Percentiles rank a stretch among this genome's conserved stretches.
Evolutionary conservation across 148 eudicot genomes (phyloP).

Genomic region (Rhododendron simsii): DNA sequence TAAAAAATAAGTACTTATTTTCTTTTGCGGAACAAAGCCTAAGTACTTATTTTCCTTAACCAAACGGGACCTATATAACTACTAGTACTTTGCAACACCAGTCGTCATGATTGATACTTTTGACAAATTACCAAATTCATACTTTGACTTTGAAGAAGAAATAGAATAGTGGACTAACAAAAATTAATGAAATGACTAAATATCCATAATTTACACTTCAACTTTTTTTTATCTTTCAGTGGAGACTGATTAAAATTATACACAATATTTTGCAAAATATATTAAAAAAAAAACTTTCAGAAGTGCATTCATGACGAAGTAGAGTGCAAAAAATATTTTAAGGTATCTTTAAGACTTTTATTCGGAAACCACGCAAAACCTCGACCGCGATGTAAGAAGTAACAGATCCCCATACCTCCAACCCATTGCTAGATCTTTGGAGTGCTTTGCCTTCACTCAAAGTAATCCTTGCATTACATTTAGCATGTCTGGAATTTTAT

Average conservation of each 20-base stretch:
- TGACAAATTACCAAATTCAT: background rate
- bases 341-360: background rate
- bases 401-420: background rate
- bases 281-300: background rate
- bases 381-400: background rate
- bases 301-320: background rate
- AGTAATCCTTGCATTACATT: background rate
- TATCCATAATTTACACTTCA: background rate
- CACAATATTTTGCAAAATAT: background rate
- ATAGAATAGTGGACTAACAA: background rate
- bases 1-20: too few relatives aligned
- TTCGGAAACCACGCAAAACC: background rate
- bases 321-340: background rate
- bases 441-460: slow-evolving; percentile 9
- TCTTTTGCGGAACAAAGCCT: too few relatives aligned
- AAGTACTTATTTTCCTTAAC: too few relatives aligned
- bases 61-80: too few relatives aligned
- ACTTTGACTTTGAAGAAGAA: too few relatives aligned
- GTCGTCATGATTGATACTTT: too few relatives aligned
- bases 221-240: too few relatives aligned
- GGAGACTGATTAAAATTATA: too few relatives aligned
- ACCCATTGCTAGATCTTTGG: background rate
- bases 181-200: background rate
- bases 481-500: background rate
- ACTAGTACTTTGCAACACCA: background rate